These are phyloP conservation scores for Kwoniella sp. DNA, from an alignment of 768 basidiomycete species.

Conservation along the genomic window DNA sequence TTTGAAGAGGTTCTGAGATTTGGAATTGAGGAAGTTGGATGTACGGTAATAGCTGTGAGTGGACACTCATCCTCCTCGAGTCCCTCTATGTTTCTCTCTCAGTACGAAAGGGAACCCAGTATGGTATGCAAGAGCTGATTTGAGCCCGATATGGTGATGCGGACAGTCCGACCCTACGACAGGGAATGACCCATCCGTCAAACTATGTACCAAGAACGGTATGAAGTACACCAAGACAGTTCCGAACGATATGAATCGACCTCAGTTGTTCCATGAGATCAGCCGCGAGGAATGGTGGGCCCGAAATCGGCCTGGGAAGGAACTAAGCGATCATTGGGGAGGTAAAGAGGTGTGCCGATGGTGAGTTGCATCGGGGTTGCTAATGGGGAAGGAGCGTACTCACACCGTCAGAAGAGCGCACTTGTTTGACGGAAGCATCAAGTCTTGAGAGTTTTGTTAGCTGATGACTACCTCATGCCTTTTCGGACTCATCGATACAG, in stretches of 20 bases:
- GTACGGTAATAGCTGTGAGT: constrained; percentile 32
- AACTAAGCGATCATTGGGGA: constrained; percentile 32
- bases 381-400: too few species aligned
- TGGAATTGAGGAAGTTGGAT: constrained; percentile 49
- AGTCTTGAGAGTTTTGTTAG: neutral
- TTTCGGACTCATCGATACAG: constrained; percentile 7
- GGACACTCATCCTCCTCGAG: neutral
- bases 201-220: constrained; percentile 36
- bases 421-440: too few species aligned
- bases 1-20: constrained; percentile 49
- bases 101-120: too few species aligned
- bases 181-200: constrained; percentile 43
- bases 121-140: neutral
- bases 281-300: constrained; percentile 42
- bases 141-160: neutral
- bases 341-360: constrained; percentile 46
- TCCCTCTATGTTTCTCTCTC: neutral
- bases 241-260: constrained; percentile 32
- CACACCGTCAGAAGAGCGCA: too few species aligned
- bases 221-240: constrained; percentile 31
- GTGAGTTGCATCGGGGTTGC: too few species aligned
- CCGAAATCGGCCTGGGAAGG: constrained; percentile 26
- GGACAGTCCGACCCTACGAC: constrained; percentile 41
- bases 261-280: constrained; percentile 44
- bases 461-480: neutral